Conservation (phyloP, 2,329 filamentous ascomycete genomes). For the Botryotinia narcissicola region DNA sequence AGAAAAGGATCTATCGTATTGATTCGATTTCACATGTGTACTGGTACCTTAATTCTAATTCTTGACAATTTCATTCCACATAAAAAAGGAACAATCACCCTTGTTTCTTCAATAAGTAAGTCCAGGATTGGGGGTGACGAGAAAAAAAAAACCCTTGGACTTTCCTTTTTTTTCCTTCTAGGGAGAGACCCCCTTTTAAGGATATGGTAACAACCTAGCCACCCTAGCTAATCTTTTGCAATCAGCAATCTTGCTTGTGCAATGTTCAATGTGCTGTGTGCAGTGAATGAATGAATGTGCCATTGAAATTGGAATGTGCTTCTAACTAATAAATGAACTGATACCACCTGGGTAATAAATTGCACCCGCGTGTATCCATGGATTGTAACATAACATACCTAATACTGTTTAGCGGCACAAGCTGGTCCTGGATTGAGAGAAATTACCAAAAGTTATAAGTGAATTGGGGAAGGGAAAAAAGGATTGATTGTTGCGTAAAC, state of each 20-base stretch:
- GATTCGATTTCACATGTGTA: neutral
- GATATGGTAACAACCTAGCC: neutral
- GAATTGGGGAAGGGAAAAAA: neutral
- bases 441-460: neutral
- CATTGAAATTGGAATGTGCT: neutral
- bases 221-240: neutral
- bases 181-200: neutral
- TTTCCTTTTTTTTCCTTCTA: neutral
- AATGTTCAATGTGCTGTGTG: neutral
- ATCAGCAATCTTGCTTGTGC: slow-evolving; percentile 2
- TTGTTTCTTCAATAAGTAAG: neutral
- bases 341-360: neutral
- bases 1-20: neutral
- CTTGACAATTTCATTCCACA: neutral
- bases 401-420: neutral
- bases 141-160: neutral
- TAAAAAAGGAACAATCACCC: neutral
- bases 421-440: neutral
- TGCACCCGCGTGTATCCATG: neutral
- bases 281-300: neutral
- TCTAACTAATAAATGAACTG: neutral
- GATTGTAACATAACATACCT: neutral
- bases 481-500: neutral
- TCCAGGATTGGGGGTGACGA: neutral
- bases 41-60: neutral